phyloP scores from a whole-genome alignment of 75 land plant genomes.

The Pinus taeda region DNA sequence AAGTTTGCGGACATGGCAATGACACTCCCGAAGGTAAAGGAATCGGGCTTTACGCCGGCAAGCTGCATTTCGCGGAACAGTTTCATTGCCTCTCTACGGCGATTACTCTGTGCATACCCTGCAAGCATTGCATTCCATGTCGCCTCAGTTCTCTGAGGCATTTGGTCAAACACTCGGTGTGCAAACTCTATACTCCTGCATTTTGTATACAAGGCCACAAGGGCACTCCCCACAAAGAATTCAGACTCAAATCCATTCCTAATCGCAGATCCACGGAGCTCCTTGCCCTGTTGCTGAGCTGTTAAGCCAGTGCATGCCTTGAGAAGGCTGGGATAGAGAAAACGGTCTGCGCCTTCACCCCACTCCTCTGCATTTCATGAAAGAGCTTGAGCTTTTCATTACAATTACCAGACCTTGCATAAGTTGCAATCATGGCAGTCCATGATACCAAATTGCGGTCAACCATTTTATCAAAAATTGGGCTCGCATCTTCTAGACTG shows the following conservation, averaged over 20 bases:
- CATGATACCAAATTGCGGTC: too few species aligned
- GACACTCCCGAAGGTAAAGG: slow-evolving; percentile 35
- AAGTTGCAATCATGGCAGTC: too few species aligned
- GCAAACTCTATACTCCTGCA: too few species aligned
- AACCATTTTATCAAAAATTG: too few species aligned
- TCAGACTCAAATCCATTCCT: slow-evolving; percentile 16
- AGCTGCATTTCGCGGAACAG: slow-evolving; percentile 26
- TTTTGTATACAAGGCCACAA: too few species aligned
- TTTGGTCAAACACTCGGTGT: slow-evolving; percentile 17
- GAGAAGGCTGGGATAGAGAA: too few species aligned
- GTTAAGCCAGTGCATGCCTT: too few species aligned
- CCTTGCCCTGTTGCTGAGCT: too few species aligned
- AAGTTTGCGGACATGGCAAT: slow-evolving; percentile 38
- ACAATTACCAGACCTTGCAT: too few species aligned
- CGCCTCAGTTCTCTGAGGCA: slow-evolving; percentile 27
- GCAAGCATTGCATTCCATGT: slow-evolving; percentile 50
- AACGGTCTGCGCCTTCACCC: too few species aligned
- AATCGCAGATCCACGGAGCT: slow-evolving; percentile 26
- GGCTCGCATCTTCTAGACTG: background rate
- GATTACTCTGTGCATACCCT: slow-evolving; percentile 36
- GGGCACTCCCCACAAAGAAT: slow-evolving; percentile 36
- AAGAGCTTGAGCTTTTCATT: too few species aligned
- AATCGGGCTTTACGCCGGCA: slow-evolving; percentile 31
- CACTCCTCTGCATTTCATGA: too few species aligned
- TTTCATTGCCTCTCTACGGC: slow-evolving; percentile 26